Evolutionary conservation across 2,329 filamentous ascomycete species (phyloP), one percentile per base, ranked within the genome.

Genomic region (Cordyceps fumosorosea): DNA sequence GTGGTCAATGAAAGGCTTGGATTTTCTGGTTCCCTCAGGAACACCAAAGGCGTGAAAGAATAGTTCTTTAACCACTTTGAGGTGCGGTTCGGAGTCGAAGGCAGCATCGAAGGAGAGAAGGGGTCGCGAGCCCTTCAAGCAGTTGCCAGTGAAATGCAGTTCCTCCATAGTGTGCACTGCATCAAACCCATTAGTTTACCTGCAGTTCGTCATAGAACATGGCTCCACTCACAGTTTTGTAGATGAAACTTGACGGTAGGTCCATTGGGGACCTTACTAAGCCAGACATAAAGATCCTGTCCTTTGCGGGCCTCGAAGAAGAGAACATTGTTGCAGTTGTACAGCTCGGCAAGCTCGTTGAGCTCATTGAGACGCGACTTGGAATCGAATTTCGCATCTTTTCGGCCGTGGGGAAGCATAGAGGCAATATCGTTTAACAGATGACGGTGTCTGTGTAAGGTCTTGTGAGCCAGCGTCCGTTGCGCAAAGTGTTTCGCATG

Each of bases 281-380:
- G 84, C 92, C 92, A 97, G 65, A 96, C 80, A 76, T 98, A 99
- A 22, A 98, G 81, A 80, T 98, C 95, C 77, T 96, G 89, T 64
- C 89, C 90, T 77, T 98, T 99, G 64, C 93, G 84, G 52, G 93
- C 93, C 78, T 99, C 93, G 73, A 97, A 96, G 79, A 96, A 99
- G 65, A 97, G 83, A 62, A 95, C 85, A 73, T 96, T 93, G 78
- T 96, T 96, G 83, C 91, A 96, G 73, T 95, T 96, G 81, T 96
- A 95, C 34, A 96, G 69, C 71, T 89, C 85, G 62, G 81, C 81
- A 48, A 85, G 78, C 71, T 93, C 90, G 77, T 95, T 95, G 57
- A 96, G 84, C 73, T 89, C 81, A 82, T 86, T 83, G 68, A 92
- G 83, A 80, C 95, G 92, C 44, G 90, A 93, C 78, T 98, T 98